Conservation (phyloP, 1,284 basidiomycete species). For the Schizophyllum amplum region DNA sequence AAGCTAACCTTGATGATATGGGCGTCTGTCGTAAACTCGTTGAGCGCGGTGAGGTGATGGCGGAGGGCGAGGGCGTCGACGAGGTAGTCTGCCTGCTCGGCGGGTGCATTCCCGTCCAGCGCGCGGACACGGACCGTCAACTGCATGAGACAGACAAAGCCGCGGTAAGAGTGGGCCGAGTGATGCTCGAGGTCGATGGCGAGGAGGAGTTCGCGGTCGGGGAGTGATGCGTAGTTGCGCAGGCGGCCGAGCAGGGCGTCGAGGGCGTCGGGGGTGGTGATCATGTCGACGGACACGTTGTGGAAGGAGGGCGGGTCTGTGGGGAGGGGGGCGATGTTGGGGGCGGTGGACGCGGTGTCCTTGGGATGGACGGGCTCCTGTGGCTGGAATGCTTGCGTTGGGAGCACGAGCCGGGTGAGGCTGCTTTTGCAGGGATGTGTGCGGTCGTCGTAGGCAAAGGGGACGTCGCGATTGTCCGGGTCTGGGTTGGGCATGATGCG, state of each 20-base stretch:
- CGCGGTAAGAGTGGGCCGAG: slow-evolving; percentile 75
- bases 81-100: slow-evolving; percentile 60
- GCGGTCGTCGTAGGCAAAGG: not conserved
- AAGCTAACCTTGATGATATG: slow-evolving; percentile 71
- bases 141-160: slow-evolving; percentile 93
- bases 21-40: slow-evolving; percentile 80
- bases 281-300: not conserved
- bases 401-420: not conserved
- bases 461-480: not conserved
- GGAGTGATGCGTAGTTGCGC: too few species aligned
- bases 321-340: not conserved
- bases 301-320: not conserved
- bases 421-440: not conserved
- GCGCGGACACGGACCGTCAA: slow-evolving; percentile 67
- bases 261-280: not conserved
- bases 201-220: slow-evolving; percentile 26
- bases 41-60: slow-evolving; percentile 63
- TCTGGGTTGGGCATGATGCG: not conserved
- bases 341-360: not conserved
- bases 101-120: not conserved
- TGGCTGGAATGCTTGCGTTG: not conserved
- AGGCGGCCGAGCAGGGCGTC: too few species aligned
- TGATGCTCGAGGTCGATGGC: slow-evolving; percentile 96
- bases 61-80: slow-evolving; percentile 80
- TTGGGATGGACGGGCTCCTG: not conserved